Conservation (phyloP, 75 land plant species). For the Larix kaempferi region DNA sequence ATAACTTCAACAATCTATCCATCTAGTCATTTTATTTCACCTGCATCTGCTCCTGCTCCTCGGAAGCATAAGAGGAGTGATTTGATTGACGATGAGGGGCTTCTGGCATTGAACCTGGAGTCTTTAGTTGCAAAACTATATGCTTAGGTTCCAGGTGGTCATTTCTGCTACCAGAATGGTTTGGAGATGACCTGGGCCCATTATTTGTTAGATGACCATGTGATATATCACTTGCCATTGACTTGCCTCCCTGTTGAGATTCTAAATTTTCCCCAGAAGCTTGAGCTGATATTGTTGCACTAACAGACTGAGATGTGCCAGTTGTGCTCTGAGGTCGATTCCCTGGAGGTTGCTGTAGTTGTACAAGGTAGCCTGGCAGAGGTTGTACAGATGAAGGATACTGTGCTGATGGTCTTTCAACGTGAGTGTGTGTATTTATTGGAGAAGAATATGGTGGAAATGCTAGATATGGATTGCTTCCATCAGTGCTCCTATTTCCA, state of each 20-base stretch:
- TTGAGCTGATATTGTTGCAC: neutral
- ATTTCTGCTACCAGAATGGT: constrained; percentile 1
- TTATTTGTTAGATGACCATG: neutral
- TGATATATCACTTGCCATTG: neutral
- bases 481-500: constrained; percentile 49
- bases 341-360: constrained; percentile 4
- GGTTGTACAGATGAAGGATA: constrained; percentile 29
- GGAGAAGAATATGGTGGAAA: constrained; percentile 52
- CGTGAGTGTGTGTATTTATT: constrained; percentile 42
- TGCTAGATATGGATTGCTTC: constrained; percentile 51
- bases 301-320: constrained; percentile 6
- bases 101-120: neutral
- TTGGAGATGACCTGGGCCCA: constrained; percentile 3
- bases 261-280: constrained; percentile 6
- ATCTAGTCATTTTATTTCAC: constrained; percentile 1
- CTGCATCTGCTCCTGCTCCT: constrained; percentile 10
- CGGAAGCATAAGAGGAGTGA: constrained; percentile 2
- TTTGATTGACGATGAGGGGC: constrained; percentile 6
- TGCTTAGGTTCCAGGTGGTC: neutral
- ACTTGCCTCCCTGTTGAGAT: neutral
- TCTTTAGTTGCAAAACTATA: constrained; percentile 8
- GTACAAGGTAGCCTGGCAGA: constrained; percentile 15
- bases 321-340: constrained; percentile 8
- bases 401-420: constrained; percentile 63
- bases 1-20: neutral